phyloP scores from a whole-genome alignment of 805 yeast species.

The Huiozyma sinensis region DNA sequence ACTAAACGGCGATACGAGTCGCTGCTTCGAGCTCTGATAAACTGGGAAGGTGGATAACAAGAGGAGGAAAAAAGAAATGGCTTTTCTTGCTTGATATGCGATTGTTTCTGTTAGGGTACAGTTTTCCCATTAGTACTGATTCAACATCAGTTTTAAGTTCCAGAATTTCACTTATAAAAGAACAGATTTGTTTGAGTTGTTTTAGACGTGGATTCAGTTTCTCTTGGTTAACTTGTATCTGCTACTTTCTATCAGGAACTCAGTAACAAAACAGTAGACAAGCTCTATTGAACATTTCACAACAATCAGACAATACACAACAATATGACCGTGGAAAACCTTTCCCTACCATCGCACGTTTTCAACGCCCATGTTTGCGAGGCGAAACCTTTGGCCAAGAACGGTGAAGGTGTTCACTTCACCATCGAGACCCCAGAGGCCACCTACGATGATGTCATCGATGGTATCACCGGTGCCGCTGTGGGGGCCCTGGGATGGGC shows the following conservation, averaged over 20 bases:
- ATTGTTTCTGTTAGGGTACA: too few species aligned
- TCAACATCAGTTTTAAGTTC: too few species aligned
- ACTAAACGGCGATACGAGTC: too few species aligned
- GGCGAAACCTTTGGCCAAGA: constrained; percentile 31
- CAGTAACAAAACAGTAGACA: neutral
- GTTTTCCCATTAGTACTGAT: too few species aligned
- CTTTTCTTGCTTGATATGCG: too few species aligned
- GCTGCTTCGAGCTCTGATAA: too few species aligned
- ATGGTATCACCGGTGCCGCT: constrained; percentile 45
- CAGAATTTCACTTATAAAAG: too few species aligned
- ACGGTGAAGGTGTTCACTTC: constrained; percentile 35
- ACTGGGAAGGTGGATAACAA: too few species aligned
- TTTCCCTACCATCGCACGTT: constrained; percentile 26
- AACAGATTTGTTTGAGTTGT: too few species aligned
- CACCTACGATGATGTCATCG: constrained; percentile 28
- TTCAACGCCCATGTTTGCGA: constrained; percentile 35
- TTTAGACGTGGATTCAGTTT: too few species aligned
- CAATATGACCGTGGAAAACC: constrained; percentile 6
- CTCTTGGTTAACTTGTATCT: neutral
- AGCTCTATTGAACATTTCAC: neutral
- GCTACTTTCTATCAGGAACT: neutral
- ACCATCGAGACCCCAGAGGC: constrained; percentile 34
- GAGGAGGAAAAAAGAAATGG: too few species aligned
- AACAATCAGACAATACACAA: neutral
- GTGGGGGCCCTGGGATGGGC: constrained; percentile 39